These are phyloP conservation scores for Lotus japonicus DNA, from an alignment of 306 rosid species.

Conservation along the genomic window DNA sequence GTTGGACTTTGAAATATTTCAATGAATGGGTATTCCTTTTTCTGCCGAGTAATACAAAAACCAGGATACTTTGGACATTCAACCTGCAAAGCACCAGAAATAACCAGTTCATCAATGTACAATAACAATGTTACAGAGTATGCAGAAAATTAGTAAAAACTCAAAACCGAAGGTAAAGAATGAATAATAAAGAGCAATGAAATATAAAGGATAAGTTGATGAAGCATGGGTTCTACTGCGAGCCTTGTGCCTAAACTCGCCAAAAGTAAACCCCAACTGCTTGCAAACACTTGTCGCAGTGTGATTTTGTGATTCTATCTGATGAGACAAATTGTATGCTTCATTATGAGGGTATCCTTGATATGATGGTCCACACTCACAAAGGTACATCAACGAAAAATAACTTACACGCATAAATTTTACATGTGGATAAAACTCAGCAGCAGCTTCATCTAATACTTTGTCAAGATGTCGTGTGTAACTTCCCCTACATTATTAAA, in stretches of 20 bases:
- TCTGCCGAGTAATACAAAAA: constrained; percentile 82
- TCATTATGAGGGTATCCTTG: background rate
- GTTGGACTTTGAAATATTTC: constrained; percentile 77
- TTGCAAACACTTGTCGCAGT: background rate
- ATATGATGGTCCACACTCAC: background rate
- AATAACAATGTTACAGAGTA: background rate
- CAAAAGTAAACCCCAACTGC: constrained; percentile 6
- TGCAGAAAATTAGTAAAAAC: background rate
- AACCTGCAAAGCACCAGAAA: constrained; percentile 57
- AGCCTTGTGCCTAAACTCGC: background rate
- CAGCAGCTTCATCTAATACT: constrained; percentile 79
- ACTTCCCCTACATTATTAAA: constrained; percentile 58
- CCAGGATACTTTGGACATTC: constrained; percentile 99
- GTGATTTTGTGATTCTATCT: background rate
- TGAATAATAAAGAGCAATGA: background rate
- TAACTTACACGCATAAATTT: constrained; percentile 85
- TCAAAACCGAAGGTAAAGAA: background rate
- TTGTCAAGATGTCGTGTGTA: constrained; percentile 70
- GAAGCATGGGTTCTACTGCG: background rate
- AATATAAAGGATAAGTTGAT: background rate
- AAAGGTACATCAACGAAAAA: background rate
- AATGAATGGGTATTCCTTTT: constrained; percentile 80
- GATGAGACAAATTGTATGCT: background rate
- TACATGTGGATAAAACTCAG: constrained; percentile 73
- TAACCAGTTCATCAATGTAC: background rate